Evolutionary conservation across 2,329 filamentous ascomycete genomes (phyloP).

Genomic region (Colletotrichum cordylinicola): DNA sequence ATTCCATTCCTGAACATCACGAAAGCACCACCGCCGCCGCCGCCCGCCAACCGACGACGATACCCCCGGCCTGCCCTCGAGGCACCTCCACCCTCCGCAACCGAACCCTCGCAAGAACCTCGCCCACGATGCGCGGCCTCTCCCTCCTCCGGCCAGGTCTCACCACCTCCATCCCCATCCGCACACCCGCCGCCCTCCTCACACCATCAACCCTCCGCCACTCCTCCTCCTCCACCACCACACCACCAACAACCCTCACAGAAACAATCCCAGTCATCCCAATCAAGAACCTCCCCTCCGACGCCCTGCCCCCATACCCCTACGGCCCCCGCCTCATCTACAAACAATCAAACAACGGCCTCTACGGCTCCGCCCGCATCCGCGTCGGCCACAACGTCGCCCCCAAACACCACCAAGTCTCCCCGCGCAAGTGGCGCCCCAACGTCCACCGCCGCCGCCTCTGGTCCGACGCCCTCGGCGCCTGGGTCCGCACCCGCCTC

Average conservation of each 20-base stretch:
- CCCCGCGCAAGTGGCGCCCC: slow-evolving; percentile 75
- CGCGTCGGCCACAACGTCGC: slow-evolving; percentile 82
- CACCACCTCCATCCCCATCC: background rate
- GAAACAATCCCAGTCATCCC: slow-evolving; percentile 49
- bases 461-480: slow-evolving; percentile 66
- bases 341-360: slow-evolving; percentile 80
- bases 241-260: slow-evolving; percentile 27
- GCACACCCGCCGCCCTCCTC: slow-evolving; percentile 1
- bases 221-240: slow-evolving; percentile 43
- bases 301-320: slow-evolving; percentile 70
- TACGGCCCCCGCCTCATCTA: slow-evolving; percentile 73
- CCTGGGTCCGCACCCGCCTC: slow-evolving; percentile 70
- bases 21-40: background rate
- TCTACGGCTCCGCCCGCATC: slow-evolving; percentile 74
- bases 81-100: slow-evolving; percentile 34
- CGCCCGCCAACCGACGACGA: background rate
- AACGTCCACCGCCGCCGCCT: slow-evolving; percentile 75
- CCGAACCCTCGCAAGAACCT: background rate
- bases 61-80: background rate
- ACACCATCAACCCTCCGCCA: background rate
- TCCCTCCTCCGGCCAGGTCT: background rate
- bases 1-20: background rate
- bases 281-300: slow-evolving; percentile 47
- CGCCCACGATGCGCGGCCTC: background rate
- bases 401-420: slow-evolving; percentile 71